A percentile compares a stretch with the other conserved stretches of the same genome.
phyloP scores from a whole-genome alignment of 225 moss, liverwort and hornwort species.

The Thuidium tamariscinum region DNA sequence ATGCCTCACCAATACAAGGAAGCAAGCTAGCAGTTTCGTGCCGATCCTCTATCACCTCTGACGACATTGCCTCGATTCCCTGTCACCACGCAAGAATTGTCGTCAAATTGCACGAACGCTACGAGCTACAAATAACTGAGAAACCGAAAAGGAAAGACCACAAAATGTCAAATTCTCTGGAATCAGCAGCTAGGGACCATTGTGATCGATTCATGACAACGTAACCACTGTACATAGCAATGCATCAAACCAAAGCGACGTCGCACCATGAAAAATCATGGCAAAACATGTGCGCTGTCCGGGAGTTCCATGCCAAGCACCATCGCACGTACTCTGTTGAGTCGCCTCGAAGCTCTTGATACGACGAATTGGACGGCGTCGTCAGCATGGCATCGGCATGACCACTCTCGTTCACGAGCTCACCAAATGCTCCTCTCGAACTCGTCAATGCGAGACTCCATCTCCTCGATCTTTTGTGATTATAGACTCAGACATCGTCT shows the following conservation, averaged over 20 bases:
- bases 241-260: background rate
- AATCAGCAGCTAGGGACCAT: background rate
- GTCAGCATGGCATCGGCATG: background rate
- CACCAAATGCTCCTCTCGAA: constrained; percentile 64
- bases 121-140: background rate
- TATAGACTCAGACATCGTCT: constrained; percentile 62
- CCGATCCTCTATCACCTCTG: background rate
- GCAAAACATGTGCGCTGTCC: background rate
- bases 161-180: background rate
- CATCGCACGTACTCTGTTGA: background rate
- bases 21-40: background rate
- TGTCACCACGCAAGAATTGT: background rate
- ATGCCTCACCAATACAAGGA: background rate
- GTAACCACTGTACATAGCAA: background rate
- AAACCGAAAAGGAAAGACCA: background rate
- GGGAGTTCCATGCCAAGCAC: background rate
- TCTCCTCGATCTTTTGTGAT: constrained; percentile 71
- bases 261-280: background rate
- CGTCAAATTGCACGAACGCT: background rate
- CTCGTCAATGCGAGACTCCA: constrained; percentile 72
- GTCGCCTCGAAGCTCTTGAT: background rate
- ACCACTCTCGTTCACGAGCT: constrained; percentile 59
- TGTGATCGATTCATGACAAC: background rate
- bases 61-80: background rate
- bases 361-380: background rate